Conservation (phyloP, 768 basidiomycete species). For the Kwoniella pini region DNA sequence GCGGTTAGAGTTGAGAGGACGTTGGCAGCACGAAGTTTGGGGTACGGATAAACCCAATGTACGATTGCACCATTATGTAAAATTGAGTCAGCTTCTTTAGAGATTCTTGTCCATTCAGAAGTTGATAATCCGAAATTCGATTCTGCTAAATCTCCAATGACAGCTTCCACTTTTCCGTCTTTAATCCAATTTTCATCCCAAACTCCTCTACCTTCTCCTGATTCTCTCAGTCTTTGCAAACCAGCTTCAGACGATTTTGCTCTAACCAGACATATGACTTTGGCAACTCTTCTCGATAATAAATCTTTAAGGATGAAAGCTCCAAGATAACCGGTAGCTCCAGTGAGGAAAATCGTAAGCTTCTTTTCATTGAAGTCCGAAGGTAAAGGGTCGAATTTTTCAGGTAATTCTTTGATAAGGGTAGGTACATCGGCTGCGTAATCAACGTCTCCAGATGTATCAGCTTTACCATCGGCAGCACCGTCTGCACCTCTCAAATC, state of each 20-base stretch:
- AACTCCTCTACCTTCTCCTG: conserved; percentile 73
- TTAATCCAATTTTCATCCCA: conserved; percentile 85
- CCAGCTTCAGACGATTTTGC: conserved; percentile 66
- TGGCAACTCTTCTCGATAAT: conserved; percentile 68
- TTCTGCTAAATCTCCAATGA: conserved; percentile 78
- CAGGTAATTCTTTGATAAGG: conserved; percentile 63
- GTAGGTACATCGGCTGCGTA: conserved; percentile 77
- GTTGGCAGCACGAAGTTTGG: conserved; percentile 85
- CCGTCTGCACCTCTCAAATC: conserved; percentile 70
- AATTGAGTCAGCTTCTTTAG: conserved; percentile 74
- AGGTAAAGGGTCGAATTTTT: conserved; percentile 66
- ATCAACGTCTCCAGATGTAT: conserved; percentile 57
- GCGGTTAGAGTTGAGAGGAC: conserved; percentile 87
- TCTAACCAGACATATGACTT: conserved; percentile 91
- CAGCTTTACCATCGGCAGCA: conserved; percentile 27
- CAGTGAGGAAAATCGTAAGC: conserved; percentile 88
- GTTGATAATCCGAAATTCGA: conserved; percentile 71
- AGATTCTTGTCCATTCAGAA: conserved; percentile 67
- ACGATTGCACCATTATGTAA: conserved; percentile 98
- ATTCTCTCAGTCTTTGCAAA: conserved; percentile 68
- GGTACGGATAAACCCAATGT: conserved; percentile 99
- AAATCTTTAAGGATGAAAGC: conserved; percentile 86
- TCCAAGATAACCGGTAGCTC: conserved; percentile 95
- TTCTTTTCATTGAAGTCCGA: conserved; percentile 61
- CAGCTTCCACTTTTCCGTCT: conserved; percentile 69